Evolutionary conservation across 306 rosid genomes (phyloP).

Genomic region (Lathyrus aphaca): DNA sequence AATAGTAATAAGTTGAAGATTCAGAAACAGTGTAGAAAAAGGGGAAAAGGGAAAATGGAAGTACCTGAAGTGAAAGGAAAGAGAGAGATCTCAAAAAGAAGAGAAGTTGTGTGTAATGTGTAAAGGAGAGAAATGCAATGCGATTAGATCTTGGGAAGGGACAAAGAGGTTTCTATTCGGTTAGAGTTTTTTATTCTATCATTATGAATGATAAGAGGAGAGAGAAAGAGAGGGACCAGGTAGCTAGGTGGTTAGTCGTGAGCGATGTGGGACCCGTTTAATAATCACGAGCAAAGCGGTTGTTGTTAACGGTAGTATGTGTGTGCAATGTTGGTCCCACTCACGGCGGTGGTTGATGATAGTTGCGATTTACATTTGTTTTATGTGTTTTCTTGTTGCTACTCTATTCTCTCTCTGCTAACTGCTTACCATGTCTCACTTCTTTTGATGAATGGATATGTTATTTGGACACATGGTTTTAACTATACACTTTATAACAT

Average conservation of each 20-base stretch:
- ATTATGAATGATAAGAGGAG: conserved; percentile 34
- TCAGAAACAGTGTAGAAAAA: not conserved
- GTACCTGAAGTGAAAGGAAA: conserved; percentile 58
- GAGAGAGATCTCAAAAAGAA: conserved; percentile 66
- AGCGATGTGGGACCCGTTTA: conserved; percentile 44
- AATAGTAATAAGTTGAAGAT: conserved; percentile 8
- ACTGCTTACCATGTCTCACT: too few species aligned
- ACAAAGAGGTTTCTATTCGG: conserved; percentile 25
- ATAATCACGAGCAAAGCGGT: conserved; percentile 35
- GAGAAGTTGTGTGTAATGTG: conserved; percentile 37
- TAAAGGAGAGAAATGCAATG: conserved; percentile 29
- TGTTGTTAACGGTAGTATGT: conserved; percentile 25
- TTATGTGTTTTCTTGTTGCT: not conserved
- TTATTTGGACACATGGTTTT: too few species aligned
- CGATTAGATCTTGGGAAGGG: conserved; percentile 62
- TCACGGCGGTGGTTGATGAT: not conserved
- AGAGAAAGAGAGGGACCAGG: conserved; percentile 47
- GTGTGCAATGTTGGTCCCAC: conserved; percentile 28
- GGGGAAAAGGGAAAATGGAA: conserved; percentile 36
- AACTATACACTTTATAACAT: too few species aligned
- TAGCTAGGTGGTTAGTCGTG: conserved; percentile 43
- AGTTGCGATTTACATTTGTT: not conserved
- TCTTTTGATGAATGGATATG: too few species aligned
- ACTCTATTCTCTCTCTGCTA: too few species aligned
- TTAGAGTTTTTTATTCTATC: not conserved